Evolutionary conservation across 1,139 yeast species (phyloP), one percentile per base, ranked within the genome.

Genomic region (Pneumocystis canis): DNA sequence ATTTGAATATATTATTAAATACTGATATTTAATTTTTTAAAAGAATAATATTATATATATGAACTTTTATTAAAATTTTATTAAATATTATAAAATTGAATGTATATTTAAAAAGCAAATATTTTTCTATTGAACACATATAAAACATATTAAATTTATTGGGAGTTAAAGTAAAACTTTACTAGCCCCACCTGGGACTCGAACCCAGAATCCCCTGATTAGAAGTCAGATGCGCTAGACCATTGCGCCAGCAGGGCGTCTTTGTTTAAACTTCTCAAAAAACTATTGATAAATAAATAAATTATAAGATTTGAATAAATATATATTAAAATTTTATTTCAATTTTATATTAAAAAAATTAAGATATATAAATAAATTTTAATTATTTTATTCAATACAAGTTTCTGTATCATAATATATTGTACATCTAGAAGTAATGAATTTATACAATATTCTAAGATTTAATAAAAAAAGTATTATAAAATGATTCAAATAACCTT

Each of bases 161-260:
- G 5, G 3, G 14, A 33, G 5, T 37, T 37, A 37, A 37, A 37
- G 16, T 2, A 7, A 18, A 18, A 2, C 14, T 16, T 2, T 11
- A 25, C 6, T 11, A 47, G 54, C 54, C 54, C 54, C 30, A 25
- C 54, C 54, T 47, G 54, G 54, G 54, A 47, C 54, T 47, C 54
- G 54, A 47, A 47, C 54, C 54, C 54, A 47, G 54, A 47, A 47
- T 28, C 54, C 30, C 54, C 54, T 47, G 54, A 47, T 47, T 47
- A 47, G 54, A 47, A 47, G 54, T 47, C 54, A 47, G 54, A 47
- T 47, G 54, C 54, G 54, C 54, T 47, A 47, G 16, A 47, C 54
- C 54, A 47, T 47, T 47, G 54, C 54, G 54, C 54, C 31, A 47
- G 54, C 54, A 47, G 54, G 54, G 54, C 54, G 5, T 4, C 7